A percentile compares a stretch with the other conserved stretches of the same genome.
phyloP scores from a whole-genome alignment of 805 yeast species.

The Barnettozyma salicaria region DNA sequence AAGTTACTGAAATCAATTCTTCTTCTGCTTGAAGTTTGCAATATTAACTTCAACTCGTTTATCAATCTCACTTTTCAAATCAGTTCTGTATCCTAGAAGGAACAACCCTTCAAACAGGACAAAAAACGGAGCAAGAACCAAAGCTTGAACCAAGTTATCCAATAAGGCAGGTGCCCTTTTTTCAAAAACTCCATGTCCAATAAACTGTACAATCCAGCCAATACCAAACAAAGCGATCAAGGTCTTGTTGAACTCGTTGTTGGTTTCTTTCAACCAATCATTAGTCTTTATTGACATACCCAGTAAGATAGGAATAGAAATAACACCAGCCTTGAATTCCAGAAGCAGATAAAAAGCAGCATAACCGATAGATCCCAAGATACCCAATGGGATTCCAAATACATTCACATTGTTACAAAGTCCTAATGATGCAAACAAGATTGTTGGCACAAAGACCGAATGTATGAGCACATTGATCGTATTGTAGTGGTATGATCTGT shows the following conservation, averaged over 20 bases:
- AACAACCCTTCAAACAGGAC: slow-evolving; percentile 75
- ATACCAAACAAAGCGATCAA: slow-evolving; percentile 36
- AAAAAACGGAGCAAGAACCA: slow-evolving; percentile 88
- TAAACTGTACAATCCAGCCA: slow-evolving; percentile 79
- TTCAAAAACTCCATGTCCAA: slow-evolving; percentile 84
- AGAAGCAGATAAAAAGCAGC: slow-evolving; percentile 53
- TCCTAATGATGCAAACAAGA: slow-evolving; percentile 50
- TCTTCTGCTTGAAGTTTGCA: slow-evolving; percentile 17
- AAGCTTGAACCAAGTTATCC: slow-evolving; percentile 77
- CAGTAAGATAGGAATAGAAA: slow-evolving; percentile 36
- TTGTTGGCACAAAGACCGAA: slow-evolving; percentile 71
- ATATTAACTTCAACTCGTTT: slow-evolving; percentile 31
- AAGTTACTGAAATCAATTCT: not conserved
- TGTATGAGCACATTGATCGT: slow-evolving; percentile 69
- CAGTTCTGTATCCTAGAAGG: slow-evolving; percentile 50
- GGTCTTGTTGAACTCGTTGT: slow-evolving; percentile 10
- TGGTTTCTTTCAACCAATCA: slow-evolving; percentile 20
- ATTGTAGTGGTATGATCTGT: slow-evolving; percentile 49
- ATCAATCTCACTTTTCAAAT: slow-evolving; percentile 34
- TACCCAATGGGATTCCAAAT: slow-evolving; percentile 39
- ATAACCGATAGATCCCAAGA: slow-evolving; percentile 40
- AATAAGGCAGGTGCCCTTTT: slow-evolving; percentile 79
- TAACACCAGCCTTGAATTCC: slow-evolving; percentile 45
- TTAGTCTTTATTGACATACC: slow-evolving; percentile 24
- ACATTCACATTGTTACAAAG: slow-evolving; percentile 30